Evolutionary conservation across 495 filamentous ascomycete species (phyloP), one percentile per base, ranked within the genome.

Genomic region (Neurospora hispaniola): DNA sequence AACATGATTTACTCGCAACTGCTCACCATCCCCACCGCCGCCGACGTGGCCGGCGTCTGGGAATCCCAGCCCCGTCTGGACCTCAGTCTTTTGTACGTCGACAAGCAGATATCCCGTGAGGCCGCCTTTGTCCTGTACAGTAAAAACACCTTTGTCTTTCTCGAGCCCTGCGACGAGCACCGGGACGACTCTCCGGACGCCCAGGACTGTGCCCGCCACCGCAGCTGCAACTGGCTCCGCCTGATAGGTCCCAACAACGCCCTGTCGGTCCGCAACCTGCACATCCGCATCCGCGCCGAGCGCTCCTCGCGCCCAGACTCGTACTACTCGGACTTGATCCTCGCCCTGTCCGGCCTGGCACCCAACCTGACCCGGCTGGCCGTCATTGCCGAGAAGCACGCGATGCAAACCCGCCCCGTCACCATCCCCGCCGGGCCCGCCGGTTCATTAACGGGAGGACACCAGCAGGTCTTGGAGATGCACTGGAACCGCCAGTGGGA

Each of bases 101-200:
- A 42, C 71, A 69, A 71, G 27, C 71, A 71, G 43, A 71, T 75
- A 42, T 41, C 46, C 66, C 20, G 12, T 23, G 76, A 78, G 69
- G 74, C 74, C 18, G 46, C 74, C 9, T 48, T 69, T 66, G 39
- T 70, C 39, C 69, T 78, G 2, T 78, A 76, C 70, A 71, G 69
- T 62, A 70, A 4, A 12, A 78, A 78, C 74, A 74, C 74, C 16
- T 78, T 78, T 31, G 31, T 54, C 66, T 73, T 77, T 18, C 71
- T 77, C 27, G 76, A 77, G 72, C 70, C 9, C 31, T 75, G 76
- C 62, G 76, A 75, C 42, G 46, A 69, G 39, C 71, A 44, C 12
- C 18, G 42, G 8, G 59, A 48, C 18, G 0, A 7, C 14, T 18
- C 41, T 5, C 42, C 42, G 16, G 62, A 73, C 0, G 9, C 31